These are phyloP conservation scores for Saitozyma sp. DNA, from an alignment of 768 basidiomycete species.

Conservation along the genomic window DNA sequence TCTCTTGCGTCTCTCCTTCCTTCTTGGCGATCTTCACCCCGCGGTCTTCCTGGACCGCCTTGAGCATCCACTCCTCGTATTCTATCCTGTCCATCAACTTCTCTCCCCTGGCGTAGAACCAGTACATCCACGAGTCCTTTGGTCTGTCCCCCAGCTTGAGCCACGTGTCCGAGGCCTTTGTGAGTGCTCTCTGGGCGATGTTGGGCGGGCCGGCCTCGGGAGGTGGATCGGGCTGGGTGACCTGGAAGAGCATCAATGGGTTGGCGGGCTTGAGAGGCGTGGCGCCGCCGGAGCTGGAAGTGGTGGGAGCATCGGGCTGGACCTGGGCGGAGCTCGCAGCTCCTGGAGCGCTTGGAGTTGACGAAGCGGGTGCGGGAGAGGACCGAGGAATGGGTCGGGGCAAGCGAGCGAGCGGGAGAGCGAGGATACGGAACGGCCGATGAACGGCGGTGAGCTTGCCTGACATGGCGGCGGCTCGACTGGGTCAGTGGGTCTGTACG, in stretches of 20 bases:
- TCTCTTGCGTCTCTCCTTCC: slow-evolving; percentile 23
- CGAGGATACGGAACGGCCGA: slow-evolving; percentile 45
- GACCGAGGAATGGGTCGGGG: slow-evolving; percentile 16
- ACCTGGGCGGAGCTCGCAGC: slow-evolving; percentile 1
- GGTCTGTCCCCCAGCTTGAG: slow-evolving; percentile 42
- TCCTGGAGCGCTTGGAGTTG: slow-evolving; percentile 2
- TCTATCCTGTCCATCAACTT: slow-evolving; percentile 54
- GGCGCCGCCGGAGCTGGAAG: background rate
- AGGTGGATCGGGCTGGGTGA: slow-evolving; percentile 1
- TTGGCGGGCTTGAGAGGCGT: background rate
- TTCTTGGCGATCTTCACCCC: slow-evolving; percentile 40
- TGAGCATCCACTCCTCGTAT: slow-evolving; percentile 53
- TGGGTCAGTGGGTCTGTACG: too few relatives aligned
- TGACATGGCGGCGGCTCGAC: background rate
- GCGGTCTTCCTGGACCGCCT: slow-evolving; percentile 43
- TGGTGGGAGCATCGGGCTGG: background rate
- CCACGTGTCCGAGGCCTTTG: slow-evolving; percentile 43
- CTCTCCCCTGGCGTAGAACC: slow-evolving; percentile 49
- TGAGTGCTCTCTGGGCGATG: slow-evolving; percentile 19
- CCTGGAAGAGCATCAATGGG: background rate
- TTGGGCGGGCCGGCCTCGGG: slow-evolving; percentile 5
- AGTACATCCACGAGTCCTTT: slow-evolving; percentile 41
- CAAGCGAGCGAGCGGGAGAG: slow-evolving; percentile 45
- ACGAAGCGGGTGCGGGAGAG: slow-evolving; percentile 6
- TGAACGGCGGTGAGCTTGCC: background rate